Base-by-base conservation (phyloP, 192 early-diverging fungal species). In the Podila epigama region DNA sequence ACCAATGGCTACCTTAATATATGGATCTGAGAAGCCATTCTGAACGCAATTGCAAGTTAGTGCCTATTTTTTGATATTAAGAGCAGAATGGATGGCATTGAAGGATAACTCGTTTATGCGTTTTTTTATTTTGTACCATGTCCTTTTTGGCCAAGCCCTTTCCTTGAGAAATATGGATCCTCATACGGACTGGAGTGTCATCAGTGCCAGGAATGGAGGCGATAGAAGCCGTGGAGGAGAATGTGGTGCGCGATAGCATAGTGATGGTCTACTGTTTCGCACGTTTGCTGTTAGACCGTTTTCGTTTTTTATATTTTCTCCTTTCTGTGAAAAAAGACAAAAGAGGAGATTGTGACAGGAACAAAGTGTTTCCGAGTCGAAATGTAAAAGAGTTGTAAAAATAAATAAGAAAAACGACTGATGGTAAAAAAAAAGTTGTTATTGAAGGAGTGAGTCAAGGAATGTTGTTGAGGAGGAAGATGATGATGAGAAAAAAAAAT, bases 1-100 rank as follows among this genome's bases (percentile, higher is more conserved):
- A 9, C 87, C 91, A 59, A 89, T 79, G 15, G 85, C 82, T 11
- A 90, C 58, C 37, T 73, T 77, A 20, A 69, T 71, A 62, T 83
- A 83, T 33, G 81, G 81, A 42, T 83, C 81, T 15, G 81, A 83
- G 25, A 65, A 80, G n/a, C 81, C 81, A 56, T 77, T 72, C 60
- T 75, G n/a, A 41, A 18, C n/a, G 33, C 12, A 44, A 61, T 54
- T 25, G 16, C 10, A 29, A 31, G 34, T 48, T 56, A 37, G 4
- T 42, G 52, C 48, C 18, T 51, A 20, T 20, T 51, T 51, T 51
- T 5, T 13, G 22, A 22, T 6, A 12, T 13, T 6, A 5, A 51
- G 48, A 13, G 28, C 6, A 20, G 33, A 20, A 36, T 35, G 2
- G 9, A 35, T 16, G 33, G 8, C n/a, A 55, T n/a, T 33, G 33